These are phyloP conservation scores for Helianthus tuberosus DNA, from an alignment of 129 eudicot species.

Conservation along the genomic window DNA sequence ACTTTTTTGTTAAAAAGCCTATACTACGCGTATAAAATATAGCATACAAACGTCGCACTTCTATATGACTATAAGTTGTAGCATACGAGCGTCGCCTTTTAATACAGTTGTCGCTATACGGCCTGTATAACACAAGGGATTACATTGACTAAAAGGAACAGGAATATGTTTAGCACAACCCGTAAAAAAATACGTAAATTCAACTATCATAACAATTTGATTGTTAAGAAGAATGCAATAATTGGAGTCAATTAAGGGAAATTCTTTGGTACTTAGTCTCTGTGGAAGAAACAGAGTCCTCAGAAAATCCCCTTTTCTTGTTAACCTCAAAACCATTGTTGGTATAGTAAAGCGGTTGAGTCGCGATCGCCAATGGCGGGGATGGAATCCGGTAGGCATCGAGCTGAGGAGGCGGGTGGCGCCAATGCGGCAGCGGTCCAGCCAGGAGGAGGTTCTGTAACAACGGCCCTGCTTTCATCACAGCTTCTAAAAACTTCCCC, in stretches of 20 bases:
- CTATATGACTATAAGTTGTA: no score
- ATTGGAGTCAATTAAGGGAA: slow-evolving; percentile 30
- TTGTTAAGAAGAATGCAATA: slow-evolving; percentile 11
- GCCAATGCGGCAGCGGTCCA: slow-evolving; percentile 90
- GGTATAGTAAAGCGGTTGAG: slow-evolving; percentile 33
- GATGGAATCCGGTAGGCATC: slow-evolving; percentile 65
- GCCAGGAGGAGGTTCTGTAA: slow-evolving; percentile 75
- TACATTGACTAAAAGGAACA: no score
- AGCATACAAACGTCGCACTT: no score
- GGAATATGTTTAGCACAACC: no score
- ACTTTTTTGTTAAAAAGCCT: no score
- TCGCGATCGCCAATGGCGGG: slow-evolving; percentile 51
- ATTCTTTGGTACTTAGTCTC: slow-evolving; percentile 60
- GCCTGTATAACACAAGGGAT: no score
- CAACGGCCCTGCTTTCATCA: slow-evolving; percentile 85
- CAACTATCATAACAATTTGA: background rate
- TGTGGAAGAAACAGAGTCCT: slow-evolving; percentile 42
- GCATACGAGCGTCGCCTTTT: no score
- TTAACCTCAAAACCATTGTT: slow-evolving; percentile 34
- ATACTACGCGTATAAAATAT: no score
- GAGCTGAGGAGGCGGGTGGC: slow-evolving; percentile 83
- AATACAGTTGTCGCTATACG: no score
- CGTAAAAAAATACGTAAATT: no score
- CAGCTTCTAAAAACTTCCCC: slow-evolving; percentile 73
- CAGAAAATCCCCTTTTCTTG: slow-evolving; percentile 52